Evolutionary conservation across 2,329 filamentous ascomycete species (phyloP).

Genomic region (Diatrype stigma): DNA sequence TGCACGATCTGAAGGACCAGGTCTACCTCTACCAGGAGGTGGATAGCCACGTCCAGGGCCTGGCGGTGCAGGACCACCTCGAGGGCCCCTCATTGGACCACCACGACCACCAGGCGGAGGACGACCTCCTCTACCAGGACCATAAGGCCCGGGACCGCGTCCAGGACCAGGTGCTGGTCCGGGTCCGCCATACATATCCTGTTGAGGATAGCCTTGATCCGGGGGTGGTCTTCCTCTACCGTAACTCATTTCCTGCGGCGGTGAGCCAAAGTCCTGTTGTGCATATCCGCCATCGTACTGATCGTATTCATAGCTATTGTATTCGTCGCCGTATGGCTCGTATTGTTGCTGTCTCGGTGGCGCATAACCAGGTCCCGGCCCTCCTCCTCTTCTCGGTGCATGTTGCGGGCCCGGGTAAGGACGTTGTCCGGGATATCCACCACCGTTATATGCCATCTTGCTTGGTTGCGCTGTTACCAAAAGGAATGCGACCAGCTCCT

Average conservation of each 20-base stretch:
- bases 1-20: slow-evolving; percentile 35
- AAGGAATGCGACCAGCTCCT: background rate
- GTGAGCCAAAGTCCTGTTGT: slow-evolving; percentile 36
- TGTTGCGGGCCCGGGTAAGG: slow-evolving; percentile 1
- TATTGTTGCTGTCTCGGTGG: slow-evolving; percentile 29
- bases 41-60: slow-evolving; percentile 22
- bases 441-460: background rate
- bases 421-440: slow-evolving; percentile 1
- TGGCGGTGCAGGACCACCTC: slow-evolving; percentile 18
- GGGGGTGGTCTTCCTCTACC: slow-evolving; percentile 34
- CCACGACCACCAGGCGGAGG: slow-evolving; percentile 40
- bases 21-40: slow-evolving; percentile 32
- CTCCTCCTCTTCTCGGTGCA: slow-evolving; percentile 12
- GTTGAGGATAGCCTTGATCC: slow-evolving; percentile 34
- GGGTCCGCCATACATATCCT: slow-evolving; percentile 39
- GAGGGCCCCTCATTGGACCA: slow-evolving; percentile 38
- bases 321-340: slow-evolving; percentile 42
- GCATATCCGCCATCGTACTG: slow-evolving; percentile 38
- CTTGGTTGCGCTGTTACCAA: background rate
- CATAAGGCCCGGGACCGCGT: slow-evolving; percentile 24
- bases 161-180: slow-evolving; percentile 27
- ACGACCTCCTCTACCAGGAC: slow-evolving; percentile 36
- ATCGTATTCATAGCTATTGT: slow-evolving; percentile 40
- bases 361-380: slow-evolving; percentile 9
- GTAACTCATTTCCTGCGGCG: slow-evolving; percentile 43